Evolutionary conservation across 345 rosid genomes (phyloP), one percentile per base, ranked within the genome.

Genomic region (Citrus reticulata): DNA sequence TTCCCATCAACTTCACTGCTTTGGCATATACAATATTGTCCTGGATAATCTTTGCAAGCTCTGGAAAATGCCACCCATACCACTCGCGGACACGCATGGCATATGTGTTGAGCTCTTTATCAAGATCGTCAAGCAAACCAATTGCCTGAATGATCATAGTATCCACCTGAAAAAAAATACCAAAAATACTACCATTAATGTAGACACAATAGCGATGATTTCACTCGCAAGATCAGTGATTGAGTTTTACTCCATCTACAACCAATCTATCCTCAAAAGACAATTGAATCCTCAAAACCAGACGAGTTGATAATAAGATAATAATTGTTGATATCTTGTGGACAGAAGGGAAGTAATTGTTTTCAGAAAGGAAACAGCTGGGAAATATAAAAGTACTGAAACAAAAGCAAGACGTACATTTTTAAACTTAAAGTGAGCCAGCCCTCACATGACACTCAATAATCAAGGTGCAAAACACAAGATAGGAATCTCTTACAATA

Each of bases 21-120:
- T 93, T 96, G 27, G 98, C 98, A 78, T 96, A 94, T 1, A 73
- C 84, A 55, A 96, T 94, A 84, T 93, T 94, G 79, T 96, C 98
- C 46, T 84, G 87, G 27, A 96, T 79, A 78, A 96, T 93, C 90
- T 90, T 94, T 3, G 95, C 95, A 72, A 96, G 98, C 90, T 96
- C 99, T 0, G 98, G 99, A 80, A 96, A 94, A 89, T 96, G 99
- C 98, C 97, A 96, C 39, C 98, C 98, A 22, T 94, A 94, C 98
- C 98, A 91, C 70, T 96, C 98, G 13, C 92, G 87, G 55, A 92
- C 94, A 78, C 97, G 93, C 98, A 93, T 96, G 1, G 98, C 97
- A 68, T 94, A 94, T 2, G 93, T 92, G 80, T 94, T 94, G 9
- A 94, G 97, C 86, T 94, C 98, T 82, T 94, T 96, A 84, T 96